phyloP scores from a whole-genome alignment of 495 filamentous ascomycete species.

The Lophium mytilinum region DNA sequence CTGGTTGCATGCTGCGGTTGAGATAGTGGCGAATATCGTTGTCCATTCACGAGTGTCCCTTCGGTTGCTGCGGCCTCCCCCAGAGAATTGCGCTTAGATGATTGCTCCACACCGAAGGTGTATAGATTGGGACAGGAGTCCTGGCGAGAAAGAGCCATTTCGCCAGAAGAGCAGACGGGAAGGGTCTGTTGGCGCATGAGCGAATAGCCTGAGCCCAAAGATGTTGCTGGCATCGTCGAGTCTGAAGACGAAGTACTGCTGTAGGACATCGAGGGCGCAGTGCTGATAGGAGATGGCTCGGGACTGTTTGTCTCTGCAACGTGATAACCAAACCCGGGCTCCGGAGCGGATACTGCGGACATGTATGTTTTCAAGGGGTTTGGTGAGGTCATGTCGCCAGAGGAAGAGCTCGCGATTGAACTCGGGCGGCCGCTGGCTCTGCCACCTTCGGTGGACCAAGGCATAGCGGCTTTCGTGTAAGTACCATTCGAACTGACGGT shows the following conservation, averaged over 20 bases:
- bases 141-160: slow-evolving; percentile 4
- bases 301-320: neutral
- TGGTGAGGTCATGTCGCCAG: neutral
- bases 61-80: slow-evolving; percentile 2
- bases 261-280: slow-evolving; percentile 7
- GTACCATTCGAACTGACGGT: neutral
- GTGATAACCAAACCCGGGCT: neutral
- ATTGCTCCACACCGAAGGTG: slow-evolving; percentile 13
- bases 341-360: neutral
- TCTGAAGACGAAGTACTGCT: slow-evolving; percentile 9
- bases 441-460: neutral
- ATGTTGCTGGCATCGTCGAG: slow-evolving; percentile 7
- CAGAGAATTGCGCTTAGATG: slow-evolving; percentile 1
- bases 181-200: slow-evolving; percentile 16
- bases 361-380: neutral
- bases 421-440: neutral
- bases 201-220: slow-evolving; percentile 4
- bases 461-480: neutral
- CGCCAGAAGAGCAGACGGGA: slow-evolving; percentile 9
- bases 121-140: slow-evolving; percentile 16
- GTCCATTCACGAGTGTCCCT: slow-evolving; percentile 19
- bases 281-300: slow-evolving; percentile 3
- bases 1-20: slow-evolving; percentile 13
- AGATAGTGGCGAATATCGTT: slow-evolving; percentile 18
- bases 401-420: neutral